Base-by-base conservation (phyloP, 2,329 filamentous ascomycete species). In the Drechslerella dactyloides region DNA sequence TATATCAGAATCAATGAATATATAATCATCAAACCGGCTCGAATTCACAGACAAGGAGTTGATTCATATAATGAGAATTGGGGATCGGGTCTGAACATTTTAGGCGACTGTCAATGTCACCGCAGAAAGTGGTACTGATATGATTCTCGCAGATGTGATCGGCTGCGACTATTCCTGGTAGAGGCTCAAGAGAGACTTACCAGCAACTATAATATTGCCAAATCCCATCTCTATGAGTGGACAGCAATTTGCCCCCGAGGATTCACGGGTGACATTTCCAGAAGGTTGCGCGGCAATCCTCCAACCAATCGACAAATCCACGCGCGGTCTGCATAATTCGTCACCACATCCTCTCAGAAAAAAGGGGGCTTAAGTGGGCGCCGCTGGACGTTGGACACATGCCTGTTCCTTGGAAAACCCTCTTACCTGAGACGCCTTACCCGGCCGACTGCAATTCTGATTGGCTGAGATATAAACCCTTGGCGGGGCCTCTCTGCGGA, bases 361-460 rank as follows among this genome's bases (percentile, higher is more conserved):
- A 60, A 56, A 51, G 54, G 66, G 66, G 54, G 59, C 15, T 37
- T 24, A 21, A 17, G 19, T 23, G 19, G 11, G 37, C 51, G 66
- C 55, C 56, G 66, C 56, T 57, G 50, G 53, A 48, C 37, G 54
- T 59, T 64, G 65, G 57, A 54, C 52, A 40, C 27, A 50, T 27
- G 58, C 50, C 48, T 50, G 66, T 59, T 44, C 17, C 15, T 40
- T 15, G 37, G 37, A 55, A 46, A 52, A 33, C 23, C 55, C 55
- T 44, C 58, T 61, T 55, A 72, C 42, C 23, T 72, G 68, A 72
- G 64, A 72, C 68, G 68, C 68, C 50, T 55, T 54, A 65, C 33
- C 60, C 60, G 68, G 54, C 51, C 27, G 3, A 6, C n/a, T 17
- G 42, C 35, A n/a, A 1, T n/a, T 59, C 11, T 72, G 60, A 72